Evolutionary conservation across 352 stramenopile genomes (phyloP), one percentile per base, ranked within the genome.

Genomic region (Phytophthora pinifolia): DNA sequence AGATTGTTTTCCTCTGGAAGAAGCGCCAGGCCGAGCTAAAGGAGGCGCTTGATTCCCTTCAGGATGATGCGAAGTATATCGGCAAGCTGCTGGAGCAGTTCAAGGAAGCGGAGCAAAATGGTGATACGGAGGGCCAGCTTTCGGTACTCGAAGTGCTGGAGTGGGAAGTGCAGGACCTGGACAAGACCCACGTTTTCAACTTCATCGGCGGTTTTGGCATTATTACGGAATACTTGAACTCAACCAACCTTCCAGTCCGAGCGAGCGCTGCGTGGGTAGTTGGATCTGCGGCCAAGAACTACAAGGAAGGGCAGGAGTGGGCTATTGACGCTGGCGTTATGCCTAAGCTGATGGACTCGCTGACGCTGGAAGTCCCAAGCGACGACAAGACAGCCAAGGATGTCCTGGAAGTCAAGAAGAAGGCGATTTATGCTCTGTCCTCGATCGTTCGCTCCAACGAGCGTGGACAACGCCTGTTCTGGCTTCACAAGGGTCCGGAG

Each of bases 151-250:
- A 89, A 35, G 67, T 88, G 34, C 56, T 94, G 6, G 84, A 94
- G 59, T 94, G 79, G 76, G 84, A 94, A 61, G 82, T 94, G n/a
- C 79, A 92, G 55, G 84, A 94, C 55, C 64, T 94, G 14, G 84
- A 92, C 69, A 94, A 94, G 62, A 92, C 84, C 6, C 82, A 88
- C 47, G 76, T 92, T 3, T 92, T 94, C 66, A 87, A 92, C 62
- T 92, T 85, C 27, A 88, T 92, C 33, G 84, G 84, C 7, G 84
- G 84, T n/a, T 89, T 94, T 30, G 57, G 71, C 38, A 73, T 89
- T 39, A 79, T 92, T 38, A 51, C 76, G 12, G 64, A 89, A 15
- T 84, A 86, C 47, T 49, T 94, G 38, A 92, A 92, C 62, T 72
- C 83, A 34, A 86, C 79, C 3, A 79, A 75, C 37, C 65, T 91